Evolutionary conservation across 1,139 yeast species (phyloP).

Genomic region (Kurtzmaniella quercitrusa): DNA sequence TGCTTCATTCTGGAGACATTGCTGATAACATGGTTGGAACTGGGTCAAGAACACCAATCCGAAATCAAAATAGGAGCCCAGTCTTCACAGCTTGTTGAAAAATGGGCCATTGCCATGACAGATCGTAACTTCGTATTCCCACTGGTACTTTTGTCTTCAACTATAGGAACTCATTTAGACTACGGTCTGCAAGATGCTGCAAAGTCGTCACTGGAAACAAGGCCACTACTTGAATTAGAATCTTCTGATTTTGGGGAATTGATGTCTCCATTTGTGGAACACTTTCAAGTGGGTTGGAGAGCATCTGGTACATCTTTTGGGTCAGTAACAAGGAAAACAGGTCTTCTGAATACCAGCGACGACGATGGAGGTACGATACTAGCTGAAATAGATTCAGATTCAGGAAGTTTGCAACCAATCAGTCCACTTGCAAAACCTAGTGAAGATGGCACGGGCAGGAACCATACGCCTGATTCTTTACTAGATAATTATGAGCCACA

Average conservation of each 20-base stretch:
- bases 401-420: no score
- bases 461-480: constrained; percentile 11
- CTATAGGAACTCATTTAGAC: constrained; percentile 14
- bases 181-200: constrained; percentile 2
- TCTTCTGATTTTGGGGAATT: background rate
- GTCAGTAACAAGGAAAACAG: constrained; percentile 10
- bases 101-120: constrained; percentile 43
- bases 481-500: constrained; percentile 5
- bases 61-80: constrained; percentile 10
- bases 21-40: background rate
- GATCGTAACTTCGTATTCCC: constrained; percentile 33
- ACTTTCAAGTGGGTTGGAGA: background rate
- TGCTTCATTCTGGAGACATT: background rate
- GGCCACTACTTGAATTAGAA: constrained; percentile 5
- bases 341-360: no score
- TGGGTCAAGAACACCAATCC: background rate
- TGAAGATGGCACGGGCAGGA: constrained; percentile 17
- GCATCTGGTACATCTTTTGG: constrained; percentile 9
- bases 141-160: constrained; percentile 33
- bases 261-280: background rate
- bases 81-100: constrained; percentile 29
- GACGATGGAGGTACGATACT: no score
- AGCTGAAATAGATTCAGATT: no score
- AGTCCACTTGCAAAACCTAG: constrained; percentile 1
- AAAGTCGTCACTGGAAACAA: constrained; percentile 15